Evolutionary conservation across 164 flowering plant species (phyloP).

Genomic region (Chimonanthus praecox): DNA sequence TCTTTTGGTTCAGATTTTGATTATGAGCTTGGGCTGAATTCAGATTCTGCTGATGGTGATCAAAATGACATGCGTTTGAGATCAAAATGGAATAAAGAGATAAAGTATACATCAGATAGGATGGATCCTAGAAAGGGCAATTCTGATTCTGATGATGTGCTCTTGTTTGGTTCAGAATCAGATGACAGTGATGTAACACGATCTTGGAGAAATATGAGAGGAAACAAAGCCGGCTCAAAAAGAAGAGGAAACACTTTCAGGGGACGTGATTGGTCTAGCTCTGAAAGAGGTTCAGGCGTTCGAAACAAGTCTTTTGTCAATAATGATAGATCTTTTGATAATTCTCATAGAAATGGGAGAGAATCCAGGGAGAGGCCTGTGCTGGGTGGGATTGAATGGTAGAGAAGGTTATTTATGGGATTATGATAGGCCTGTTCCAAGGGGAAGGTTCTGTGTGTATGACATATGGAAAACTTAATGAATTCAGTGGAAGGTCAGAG

Average conservation of each 20-base stretch:
- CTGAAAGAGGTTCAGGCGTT: constrained; percentile 3
- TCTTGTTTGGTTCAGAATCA: constrained; percentile 39
- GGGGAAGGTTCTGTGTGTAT: constrained; percentile 13
- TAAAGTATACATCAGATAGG: constrained; percentile 15
- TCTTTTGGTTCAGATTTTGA: constrained; percentile 59
- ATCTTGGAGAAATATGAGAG: constrained; percentile 19
- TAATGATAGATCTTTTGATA: constrained; percentile 17
- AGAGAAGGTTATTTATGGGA: too few relatives aligned
- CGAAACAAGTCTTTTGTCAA: constrained; percentile 13
- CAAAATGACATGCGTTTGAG: constrained; percentile 18
- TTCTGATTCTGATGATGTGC: constrained; percentile 27
- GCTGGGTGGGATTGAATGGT: too few relatives aligned
- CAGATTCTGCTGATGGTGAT: constrained; percentile 36
- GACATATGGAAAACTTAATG: constrained; percentile 26
- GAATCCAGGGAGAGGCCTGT: constrained; percentile 14
- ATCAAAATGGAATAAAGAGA: constrained; percentile 20
- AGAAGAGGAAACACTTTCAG: constrained; percentile 23
- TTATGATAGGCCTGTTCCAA: too few relatives aligned
- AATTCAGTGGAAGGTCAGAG: constrained; percentile 18
- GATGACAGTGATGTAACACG: constrained; percentile 23
- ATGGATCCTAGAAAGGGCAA: constrained; percentile 18
- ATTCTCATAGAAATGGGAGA: constrained; percentile 17
- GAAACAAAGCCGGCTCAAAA: constrained; percentile 21
- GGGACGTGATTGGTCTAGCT: constrained; percentile 15
- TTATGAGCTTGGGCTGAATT: constrained; percentile 37